Evolutionary conservation across 176 grass and related monocot species (phyloP).

Genomic region (Canna indica): DNA sequence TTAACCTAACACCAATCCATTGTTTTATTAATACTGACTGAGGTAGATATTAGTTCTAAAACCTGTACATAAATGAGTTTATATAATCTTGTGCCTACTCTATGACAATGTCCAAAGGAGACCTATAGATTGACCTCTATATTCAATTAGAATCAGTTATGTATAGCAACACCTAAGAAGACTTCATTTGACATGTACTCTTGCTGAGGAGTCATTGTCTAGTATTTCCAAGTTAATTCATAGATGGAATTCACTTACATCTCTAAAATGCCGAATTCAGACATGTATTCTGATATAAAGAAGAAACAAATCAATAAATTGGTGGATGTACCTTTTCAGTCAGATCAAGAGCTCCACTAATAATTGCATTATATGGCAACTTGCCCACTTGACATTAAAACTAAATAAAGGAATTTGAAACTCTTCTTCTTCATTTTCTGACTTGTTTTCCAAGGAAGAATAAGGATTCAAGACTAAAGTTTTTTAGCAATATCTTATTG

Average conservation of each 20-base stretch:
- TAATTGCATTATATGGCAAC: no score
- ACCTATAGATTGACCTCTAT: background rate
- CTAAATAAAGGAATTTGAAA: no score
- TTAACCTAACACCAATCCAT: no score
- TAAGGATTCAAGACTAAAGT: no score
- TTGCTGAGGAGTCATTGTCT: background rate
- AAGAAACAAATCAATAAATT: background rate
- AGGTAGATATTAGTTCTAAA: no score
- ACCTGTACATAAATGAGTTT: no score
- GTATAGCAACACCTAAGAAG: background rate
- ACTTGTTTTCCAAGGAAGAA: no score
- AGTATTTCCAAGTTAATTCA: background rate
- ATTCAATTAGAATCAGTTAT: background rate
- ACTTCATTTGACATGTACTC: background rate
- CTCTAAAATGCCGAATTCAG: background rate
- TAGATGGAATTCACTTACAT: background rate
- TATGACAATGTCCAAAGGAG: background rate
- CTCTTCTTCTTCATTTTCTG: no score
- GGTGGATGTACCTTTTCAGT: slow-evolving; percentile 72
- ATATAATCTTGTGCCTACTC: no score
- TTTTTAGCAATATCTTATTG: no score
- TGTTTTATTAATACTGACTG: no score
- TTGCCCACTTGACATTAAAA: no score
- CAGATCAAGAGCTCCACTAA: slow-evolving; percentile 95
- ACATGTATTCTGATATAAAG: background rate